These are phyloP conservation scores for Rhynchospora breviuscula DNA, from an alignment of 176 grass and related monocot species.

Conservation along the genomic window DNA sequence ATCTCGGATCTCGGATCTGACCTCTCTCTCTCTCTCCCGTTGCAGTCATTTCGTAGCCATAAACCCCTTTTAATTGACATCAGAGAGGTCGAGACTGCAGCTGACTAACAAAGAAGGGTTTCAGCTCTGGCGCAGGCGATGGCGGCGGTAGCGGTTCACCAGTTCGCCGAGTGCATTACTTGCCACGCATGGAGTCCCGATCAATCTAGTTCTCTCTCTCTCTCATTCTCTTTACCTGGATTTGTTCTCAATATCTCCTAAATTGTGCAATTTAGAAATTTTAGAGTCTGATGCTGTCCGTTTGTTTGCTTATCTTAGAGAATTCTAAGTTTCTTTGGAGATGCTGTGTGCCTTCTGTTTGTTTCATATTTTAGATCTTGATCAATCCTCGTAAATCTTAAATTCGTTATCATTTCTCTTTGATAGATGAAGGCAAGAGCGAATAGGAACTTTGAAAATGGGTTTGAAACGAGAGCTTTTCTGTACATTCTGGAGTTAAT, in stretches of 20 bases:
- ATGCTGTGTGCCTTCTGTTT: not conserved
- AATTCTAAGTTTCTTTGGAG: not conserved
- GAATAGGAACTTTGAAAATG: not conserved
- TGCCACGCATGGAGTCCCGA: constrained; percentile 96
- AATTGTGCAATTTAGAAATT: not conserved
- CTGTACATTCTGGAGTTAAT: not conserved
- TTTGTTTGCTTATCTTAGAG: not conserved
- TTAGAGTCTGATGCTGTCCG: not conserved
- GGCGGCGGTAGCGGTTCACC: constrained; percentile 75
- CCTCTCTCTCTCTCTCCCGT: not conserved
- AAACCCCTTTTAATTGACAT: not conserved
- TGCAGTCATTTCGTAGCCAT: not conserved
- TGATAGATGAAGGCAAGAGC: not conserved
- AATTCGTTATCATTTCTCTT: not conserved
- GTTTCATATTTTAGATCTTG: too few relatives aligned
- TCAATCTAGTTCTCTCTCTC: constrained; percentile 51
- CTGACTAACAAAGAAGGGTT: not conserved
- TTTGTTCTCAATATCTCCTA: not conserved
- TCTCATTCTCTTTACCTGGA: not conserved
- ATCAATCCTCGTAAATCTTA: not conserved
- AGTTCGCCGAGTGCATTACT: constrained; percentile 99
- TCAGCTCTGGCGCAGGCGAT: not conserved
- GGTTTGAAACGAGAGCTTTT: not conserved
- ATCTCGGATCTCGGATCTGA: not conserved
- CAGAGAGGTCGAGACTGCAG: not conserved